Base-by-base conservation (phyloP, 768 basidiomycete species). In the Mycena venus region DNA sequence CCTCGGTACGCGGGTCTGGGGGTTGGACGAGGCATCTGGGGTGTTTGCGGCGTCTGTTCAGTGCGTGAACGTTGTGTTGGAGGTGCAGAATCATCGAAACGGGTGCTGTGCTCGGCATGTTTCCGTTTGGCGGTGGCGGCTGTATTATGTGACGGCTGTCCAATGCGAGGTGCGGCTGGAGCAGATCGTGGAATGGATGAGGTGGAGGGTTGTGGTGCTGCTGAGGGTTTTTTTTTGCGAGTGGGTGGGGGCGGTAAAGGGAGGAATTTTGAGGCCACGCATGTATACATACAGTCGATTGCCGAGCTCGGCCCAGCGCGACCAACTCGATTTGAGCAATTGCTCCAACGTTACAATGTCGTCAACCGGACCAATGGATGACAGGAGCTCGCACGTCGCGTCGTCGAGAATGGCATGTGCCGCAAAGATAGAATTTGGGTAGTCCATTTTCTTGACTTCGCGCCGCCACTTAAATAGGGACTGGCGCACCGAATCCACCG, bases 371-470 rank as follows among this genome's bases (percentile, higher is more conserved):
- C 62, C 62, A 2, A 71, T 12, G 2, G 62, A 56, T 1, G 61
- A 21, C 0, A 71, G 32, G 0, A 64, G 53, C 40, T 71, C 70
- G 42, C 70, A 71, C 2, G 53, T 64, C 36, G 51, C 62, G 11
- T 71, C 70, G n/a, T 71, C 70, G 11, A 71, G 55, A 17, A 71
- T 44, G 0, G 70, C 70, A 14, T 71, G 36, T 10, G 70, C 23
- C 1, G 62, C 51, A 31, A 71, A 58, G 14, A n/a, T 2, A 15
- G 12, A 0, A 12, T 15, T 0, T 0, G 62, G 53, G 11, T 56
- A 64, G 1, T 58, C 25, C 42, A 34, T 42, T 15, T 58, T 63
- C 61, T 15, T 14, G 11, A 71, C 49, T 0, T 53, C 5, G 12
- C 60, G 68, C 15, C 60, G 59, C 68, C 68, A 70, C 6, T 1